Evolutionary conservation across 2,329 filamentous ascomycete genomes (phyloP).

Genomic region (Parascedosporium putredinis): DNA sequence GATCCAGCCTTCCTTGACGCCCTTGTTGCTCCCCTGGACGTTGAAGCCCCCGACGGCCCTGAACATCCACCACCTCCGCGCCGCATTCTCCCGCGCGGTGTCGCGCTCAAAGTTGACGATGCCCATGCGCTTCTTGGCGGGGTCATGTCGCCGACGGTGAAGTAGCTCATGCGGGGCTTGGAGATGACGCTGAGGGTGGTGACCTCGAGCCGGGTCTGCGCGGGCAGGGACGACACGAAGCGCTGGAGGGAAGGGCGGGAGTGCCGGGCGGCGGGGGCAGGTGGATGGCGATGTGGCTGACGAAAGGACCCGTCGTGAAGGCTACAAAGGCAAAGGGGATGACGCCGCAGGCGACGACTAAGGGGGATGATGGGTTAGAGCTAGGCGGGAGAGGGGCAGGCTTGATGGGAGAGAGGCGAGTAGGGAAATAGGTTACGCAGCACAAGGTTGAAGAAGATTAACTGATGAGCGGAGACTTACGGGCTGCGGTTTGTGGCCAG

Average conservation of each 20-base stretch:
- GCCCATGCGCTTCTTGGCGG: slow-evolving; percentile 22
- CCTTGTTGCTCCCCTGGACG: slow-evolving; percentile 20
- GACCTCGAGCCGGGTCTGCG: slow-evolving; percentile 35
- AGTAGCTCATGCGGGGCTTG: slow-evolving; percentile 39
- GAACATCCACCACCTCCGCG: slow-evolving; percentile 29
- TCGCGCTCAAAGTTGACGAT: slow-evolving; percentile 31
- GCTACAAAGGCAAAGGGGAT: slow-evolving; percentile 55
- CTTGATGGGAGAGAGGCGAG: slow-evolving; percentile 4
- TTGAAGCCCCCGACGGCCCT: slow-evolving; percentile 28
- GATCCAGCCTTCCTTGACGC: slow-evolving; percentile 24
- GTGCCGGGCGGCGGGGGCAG: slow-evolving; percentile 55
- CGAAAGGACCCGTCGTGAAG: slow-evolving; percentile 58
- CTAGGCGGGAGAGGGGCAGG: not conserved
- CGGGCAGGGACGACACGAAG: slow-evolving; percentile 37
- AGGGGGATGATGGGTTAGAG: not conserved
- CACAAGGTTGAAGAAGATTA: no score
- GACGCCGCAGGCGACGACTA: slow-evolving; percentile 49
- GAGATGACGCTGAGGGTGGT: slow-evolving; percentile 46
- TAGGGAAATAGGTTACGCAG: not conserved
- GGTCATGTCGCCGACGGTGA: slow-evolving; percentile 28
- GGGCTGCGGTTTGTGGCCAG: slow-evolving; percentile 22
- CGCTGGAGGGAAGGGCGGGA: slow-evolving; percentile 45
- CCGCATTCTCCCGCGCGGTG: slow-evolving; percentile 21
- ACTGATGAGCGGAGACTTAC: slow-evolving; percentile 22
- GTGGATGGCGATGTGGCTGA: slow-evolving; percentile 60